phyloP scores from a whole-genome alignment of 192 early-diverging fungal genomes.

The Podochytrium sp. region DNA sequence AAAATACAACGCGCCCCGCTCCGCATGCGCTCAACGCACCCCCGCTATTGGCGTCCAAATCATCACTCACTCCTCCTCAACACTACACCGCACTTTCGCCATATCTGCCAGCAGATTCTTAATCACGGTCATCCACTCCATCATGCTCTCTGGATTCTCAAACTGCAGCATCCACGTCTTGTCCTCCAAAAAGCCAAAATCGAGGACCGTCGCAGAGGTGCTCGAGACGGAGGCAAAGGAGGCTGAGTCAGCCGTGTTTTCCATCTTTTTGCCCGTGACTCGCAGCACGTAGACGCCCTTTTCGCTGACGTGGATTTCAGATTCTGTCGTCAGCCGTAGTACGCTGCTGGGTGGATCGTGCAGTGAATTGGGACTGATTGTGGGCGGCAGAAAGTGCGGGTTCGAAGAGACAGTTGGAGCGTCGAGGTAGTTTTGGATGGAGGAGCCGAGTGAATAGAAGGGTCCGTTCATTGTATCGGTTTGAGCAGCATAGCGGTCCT shows the following conservation, averaged over 20 bases:
- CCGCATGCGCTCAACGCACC: no score
- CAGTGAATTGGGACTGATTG: not conserved
- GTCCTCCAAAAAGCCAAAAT: not conserved
- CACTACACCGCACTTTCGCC: not conserved
- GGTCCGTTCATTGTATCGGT: constrained; percentile 7
- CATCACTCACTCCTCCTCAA: not conserved
- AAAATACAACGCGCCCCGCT: no score
- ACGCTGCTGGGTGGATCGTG: not conserved
- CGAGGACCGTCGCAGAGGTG: not conserved
- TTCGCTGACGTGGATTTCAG: constrained; percentile 14
- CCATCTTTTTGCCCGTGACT: not conserved
- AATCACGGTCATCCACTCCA: constrained; percentile 19
- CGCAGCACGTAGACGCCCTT: constrained; percentile 7
- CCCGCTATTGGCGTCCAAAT: no score
- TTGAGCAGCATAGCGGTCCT: not conserved
- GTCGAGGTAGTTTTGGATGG: not conserved
- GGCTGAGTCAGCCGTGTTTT: not conserved
- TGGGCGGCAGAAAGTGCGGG: not conserved
- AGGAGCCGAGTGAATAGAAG: not conserved
- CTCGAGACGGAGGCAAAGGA: not conserved
- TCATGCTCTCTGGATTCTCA: constrained; percentile 14
- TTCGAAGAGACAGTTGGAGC: not conserved
- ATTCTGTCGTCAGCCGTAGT: not conserved
- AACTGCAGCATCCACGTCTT: constrained; percentile 23
- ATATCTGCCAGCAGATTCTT: not conserved